phyloP scores from a whole-genome alignment of 257 asterid genomes.

The Capsicum baccatum region DNA sequence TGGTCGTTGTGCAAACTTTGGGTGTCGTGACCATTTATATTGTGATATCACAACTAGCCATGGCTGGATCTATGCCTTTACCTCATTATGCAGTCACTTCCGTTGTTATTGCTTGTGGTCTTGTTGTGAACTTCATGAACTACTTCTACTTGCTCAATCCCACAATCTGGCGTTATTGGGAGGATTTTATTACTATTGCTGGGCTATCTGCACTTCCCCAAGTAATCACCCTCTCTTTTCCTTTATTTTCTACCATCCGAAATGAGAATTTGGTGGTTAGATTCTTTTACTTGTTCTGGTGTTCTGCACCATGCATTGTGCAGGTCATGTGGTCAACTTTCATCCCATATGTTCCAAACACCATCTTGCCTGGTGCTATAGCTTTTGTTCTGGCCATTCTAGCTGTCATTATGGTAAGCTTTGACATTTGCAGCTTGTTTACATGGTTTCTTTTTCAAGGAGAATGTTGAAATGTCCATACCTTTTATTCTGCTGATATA shows the following conservation, averaged over 20 bases:
- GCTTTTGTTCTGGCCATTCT: constrained; percentile 59
- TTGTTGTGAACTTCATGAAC: constrained; percentile 68
- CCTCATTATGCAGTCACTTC: constrained; percentile 85
- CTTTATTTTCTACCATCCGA: neutral
- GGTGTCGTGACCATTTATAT: constrained; percentile 83
- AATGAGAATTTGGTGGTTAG: neutral
- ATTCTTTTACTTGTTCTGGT: constrained; percentile 21
- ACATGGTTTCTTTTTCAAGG: constrained; percentile 11
- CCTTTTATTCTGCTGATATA: neutral
- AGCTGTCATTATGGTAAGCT: constrained; percentile 76
- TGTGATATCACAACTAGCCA: constrained; percentile 85
- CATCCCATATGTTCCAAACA: constrained; percentile 81
- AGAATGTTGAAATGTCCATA: constrained; percentile 10
- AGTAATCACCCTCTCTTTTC: constrained; percentile 47
- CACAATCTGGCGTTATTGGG: constrained; percentile 84
- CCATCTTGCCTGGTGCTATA: constrained; percentile 75
- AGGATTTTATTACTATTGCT: constrained; percentile 81
- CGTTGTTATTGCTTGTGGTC: constrained; percentile 75
- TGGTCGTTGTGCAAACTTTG: constrained; percentile 76
- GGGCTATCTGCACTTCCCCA: constrained; percentile 93
- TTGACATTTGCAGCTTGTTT: constrained; percentile 22
- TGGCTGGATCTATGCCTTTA: constrained; percentile 96
- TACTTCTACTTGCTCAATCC: constrained; percentile 69
- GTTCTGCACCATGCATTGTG: constrained; percentile 23
- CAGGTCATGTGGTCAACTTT: constrained; percentile 99